Evolutionary conservation across 352 stramenopile genomes (phyloP).

Genomic region (Saprolegnia diclina): DNA sequence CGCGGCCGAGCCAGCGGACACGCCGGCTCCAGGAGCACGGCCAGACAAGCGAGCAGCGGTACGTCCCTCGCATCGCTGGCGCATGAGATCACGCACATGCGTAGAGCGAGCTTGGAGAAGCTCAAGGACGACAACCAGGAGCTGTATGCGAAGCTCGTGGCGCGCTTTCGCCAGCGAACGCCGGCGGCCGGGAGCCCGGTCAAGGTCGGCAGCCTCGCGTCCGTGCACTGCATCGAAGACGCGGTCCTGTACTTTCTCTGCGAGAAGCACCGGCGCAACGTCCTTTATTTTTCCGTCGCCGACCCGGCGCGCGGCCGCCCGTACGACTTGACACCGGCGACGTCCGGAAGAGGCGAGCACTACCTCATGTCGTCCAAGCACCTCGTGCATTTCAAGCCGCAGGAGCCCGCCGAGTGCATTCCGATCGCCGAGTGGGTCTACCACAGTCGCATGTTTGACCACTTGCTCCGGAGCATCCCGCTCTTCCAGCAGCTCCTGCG

Average conservation of each 20-base stretch:
- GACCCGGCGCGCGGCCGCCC: constrained; percentile 32
- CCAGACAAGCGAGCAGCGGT: constrained; percentile 1
- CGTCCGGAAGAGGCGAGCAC: constrained; percentile 37
- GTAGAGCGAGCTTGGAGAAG: constrained; percentile 27
- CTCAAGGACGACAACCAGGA: constrained; percentile 29
- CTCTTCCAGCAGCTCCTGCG: constrained; percentile 70
- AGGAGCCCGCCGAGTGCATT: constrained; percentile 43
- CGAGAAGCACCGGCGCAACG: constrained; percentile 59
- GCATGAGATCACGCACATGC: not conserved
- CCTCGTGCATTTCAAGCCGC: constrained; percentile 52
- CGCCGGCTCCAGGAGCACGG: constrained; percentile 5
- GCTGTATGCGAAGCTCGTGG: constrained; percentile 31
- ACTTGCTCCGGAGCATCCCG: constrained; percentile 58
- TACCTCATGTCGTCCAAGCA: constrained; percentile 61
- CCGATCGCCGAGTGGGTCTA: constrained; percentile 61
- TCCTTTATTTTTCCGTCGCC: constrained; percentile 59
- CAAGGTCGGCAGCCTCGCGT: not conserved
- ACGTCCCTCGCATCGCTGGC: not conserved
- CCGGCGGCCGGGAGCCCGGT: not conserved
- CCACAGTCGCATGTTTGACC: constrained; percentile 68
- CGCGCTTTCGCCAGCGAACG: constrained; percentile 26
- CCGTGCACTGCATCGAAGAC: constrained; percentile 44
- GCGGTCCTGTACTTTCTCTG: constrained; percentile 63
- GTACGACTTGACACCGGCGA: constrained; percentile 47
- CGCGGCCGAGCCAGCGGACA: not conserved